Evolutionary conservation across 2,329 filamentous ascomycete genomes (phyloP).

Genomic region (Diaporthe sp.): DNA sequence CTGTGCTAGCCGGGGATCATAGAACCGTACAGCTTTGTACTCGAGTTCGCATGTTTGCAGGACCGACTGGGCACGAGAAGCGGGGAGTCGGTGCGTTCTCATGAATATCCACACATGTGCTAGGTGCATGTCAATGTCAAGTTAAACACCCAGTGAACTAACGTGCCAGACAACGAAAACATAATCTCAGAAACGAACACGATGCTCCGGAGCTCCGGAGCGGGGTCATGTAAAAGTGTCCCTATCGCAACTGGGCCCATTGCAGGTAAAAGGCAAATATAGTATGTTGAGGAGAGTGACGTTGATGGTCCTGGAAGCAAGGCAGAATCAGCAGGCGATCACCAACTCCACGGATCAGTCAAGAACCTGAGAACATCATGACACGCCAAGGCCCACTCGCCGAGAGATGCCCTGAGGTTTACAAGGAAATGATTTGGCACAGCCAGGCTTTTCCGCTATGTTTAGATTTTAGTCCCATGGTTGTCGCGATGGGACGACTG

Average conservation of each 20-base stretch:
- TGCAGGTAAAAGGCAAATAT: not conserved
- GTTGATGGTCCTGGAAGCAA: not conserved
- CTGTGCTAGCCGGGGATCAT: too few relatives aligned
- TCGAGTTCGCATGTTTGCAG: not conserved
- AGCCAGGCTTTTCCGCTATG: not conserved
- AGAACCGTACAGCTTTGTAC: not conserved
- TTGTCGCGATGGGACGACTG: conserved; percentile 15
- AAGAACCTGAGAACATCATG: conserved; percentile 2
- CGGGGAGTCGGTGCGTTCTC: too few relatives aligned
- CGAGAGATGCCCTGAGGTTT: not conserved
- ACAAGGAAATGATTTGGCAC: not conserved
- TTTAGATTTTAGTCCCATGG: conserved; percentile 2
- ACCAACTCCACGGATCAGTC: not conserved
- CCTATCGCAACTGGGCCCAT: not conserved
- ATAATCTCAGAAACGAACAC: not conserved
- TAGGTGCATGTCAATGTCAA: not conserved
- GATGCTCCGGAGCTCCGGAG: conserved; percentile 3
- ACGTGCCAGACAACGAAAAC: not conserved
- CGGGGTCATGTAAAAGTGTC: not conserved
- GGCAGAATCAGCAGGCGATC: conserved; percentile 6
- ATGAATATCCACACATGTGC: not conserved
- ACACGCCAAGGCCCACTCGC: conserved; percentile 11
- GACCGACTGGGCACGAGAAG: not conserved
- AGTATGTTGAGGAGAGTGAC: not conserved
- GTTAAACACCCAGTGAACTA: not conserved